Percentiles rank a stretch among this genome's conserved stretches.
These are phyloP conservation scores for Rhizophagus clarus DNA, from an alignment of 192 early-diverging fungal species.

Conservation along the genomic window DNA sequence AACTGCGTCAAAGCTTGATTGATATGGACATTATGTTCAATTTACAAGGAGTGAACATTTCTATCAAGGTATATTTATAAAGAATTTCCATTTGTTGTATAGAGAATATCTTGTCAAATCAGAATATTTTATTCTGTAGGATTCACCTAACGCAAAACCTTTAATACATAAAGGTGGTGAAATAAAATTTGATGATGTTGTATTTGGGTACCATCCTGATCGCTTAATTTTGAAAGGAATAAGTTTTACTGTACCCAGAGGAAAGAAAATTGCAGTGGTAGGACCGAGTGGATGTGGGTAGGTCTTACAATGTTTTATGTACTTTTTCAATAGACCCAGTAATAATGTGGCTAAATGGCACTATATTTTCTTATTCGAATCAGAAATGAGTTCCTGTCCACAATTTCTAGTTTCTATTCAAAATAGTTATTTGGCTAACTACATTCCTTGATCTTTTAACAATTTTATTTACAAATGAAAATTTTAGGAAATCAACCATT, in stretches of 20 bases:
- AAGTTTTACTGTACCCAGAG: slow-evolving; percentile 81
- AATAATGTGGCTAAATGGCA: neutral
- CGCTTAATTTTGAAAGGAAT: slow-evolving; percentile 64
- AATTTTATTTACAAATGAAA: slow-evolving; percentile 44
- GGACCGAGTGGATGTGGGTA: slow-evolving; percentile 92
- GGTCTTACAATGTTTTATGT: slow-evolving; percentile 39
- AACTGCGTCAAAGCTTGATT: slow-evolving; percentile 90
- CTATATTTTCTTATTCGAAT: neutral
- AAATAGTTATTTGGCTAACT: neutral
- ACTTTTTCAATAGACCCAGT: slow-evolving; percentile 35
- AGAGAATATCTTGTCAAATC: too few species aligned
- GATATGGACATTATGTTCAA: slow-evolving; percentile 98
- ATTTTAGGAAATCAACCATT: slow-evolving; percentile 80
- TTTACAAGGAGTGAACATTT: slow-evolving; percentile 60
- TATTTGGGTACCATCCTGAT: slow-evolving; percentile 85
- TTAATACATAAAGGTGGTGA: slow-evolving; percentile 66
- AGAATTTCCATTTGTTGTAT: neutral
- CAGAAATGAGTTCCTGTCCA: neutral
- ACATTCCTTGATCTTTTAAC: neutral
- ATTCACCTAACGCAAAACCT: slow-evolving; percentile 59
- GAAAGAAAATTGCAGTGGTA: slow-evolving; percentile 88
- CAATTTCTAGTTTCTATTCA: neutral
- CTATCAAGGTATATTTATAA: slow-evolving; percentile 34
- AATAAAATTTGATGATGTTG: slow-evolving; percentile 85
- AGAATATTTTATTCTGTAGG: slow-evolving; percentile 29